Base-by-base conservation (phyloP, 306 rosid genomes). In the Pyrus bretschneideri region DNA sequence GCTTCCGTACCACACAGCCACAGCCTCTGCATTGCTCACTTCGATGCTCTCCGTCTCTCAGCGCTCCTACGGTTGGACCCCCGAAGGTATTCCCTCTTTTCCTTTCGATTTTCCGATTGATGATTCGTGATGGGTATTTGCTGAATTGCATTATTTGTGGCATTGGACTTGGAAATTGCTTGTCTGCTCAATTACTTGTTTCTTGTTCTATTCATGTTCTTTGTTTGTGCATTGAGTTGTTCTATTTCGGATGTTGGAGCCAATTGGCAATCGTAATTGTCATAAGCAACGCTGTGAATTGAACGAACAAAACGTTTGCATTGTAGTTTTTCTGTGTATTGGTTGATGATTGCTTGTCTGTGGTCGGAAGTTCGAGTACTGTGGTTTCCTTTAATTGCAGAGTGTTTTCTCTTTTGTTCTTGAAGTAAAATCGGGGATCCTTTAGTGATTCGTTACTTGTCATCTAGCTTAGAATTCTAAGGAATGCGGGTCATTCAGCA, bases 1-100 rank as follows among this genome's bases (percentile, higher is more conserved):
- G 92, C 91, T 90, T 76, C 99, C 99, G 4, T 91, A 89, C 70
- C 97, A 95, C 87, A 85, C 90, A 4, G 96, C 90, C 44, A 92
- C 97, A 4, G 97, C 99, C 74, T 92, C 97, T 35, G 96, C 99
- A 72, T 88, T 95, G 88, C 87, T 95, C 68, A 92, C 85, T 61
- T 95, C 97, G 33, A 89, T 90, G 97, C 93, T 95, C 42, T 92
- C 97, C 33, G 91, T 85, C 21, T 90, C 96, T 76, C 80, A 85
- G 78, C 88, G 94, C 49, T 80, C 89, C 11, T 86, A 78, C 62
- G 89, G 89, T 82, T 95, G 99, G 99, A 90, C 88, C 55, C 81
- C 88, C 55, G 97, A 95, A 86, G 97, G 97, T 95, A 86, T 49
- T 77, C 75, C 74, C 68, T 66, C 21, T 38, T 29, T 21, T 67